phyloP scores from a whole-genome alignment of 768 basidiomycete genomes.

The Pleurotus giganteus region DNA sequence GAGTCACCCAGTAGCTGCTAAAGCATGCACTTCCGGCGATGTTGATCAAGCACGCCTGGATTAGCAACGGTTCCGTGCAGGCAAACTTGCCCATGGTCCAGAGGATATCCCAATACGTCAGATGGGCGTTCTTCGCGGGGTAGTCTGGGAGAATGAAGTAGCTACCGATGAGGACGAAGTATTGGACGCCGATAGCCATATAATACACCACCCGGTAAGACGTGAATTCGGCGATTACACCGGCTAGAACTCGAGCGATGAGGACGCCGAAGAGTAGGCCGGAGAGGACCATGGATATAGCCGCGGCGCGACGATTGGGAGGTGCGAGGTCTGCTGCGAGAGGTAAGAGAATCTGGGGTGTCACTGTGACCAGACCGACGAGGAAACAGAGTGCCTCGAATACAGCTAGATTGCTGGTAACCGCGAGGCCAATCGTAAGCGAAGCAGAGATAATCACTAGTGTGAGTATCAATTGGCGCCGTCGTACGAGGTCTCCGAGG shows the following conservation, averaged over 20 bases:
- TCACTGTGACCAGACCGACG: slow-evolving; percentile 68
- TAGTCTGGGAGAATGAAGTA: slow-evolving; percentile 80
- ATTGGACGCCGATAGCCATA: slow-evolving; percentile 72
- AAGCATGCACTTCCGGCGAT: slow-evolving; percentile 60
- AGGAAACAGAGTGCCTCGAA: slow-evolving; percentile 73
- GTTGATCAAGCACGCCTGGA: slow-evolving; percentile 66
- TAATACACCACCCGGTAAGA: slow-evolving; percentile 79
- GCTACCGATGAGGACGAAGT: slow-evolving; percentile 50
- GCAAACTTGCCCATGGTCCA: slow-evolving; percentile 76
- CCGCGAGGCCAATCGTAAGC: slow-evolving; percentile 69
- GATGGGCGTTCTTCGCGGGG: slow-evolving; percentile 64
- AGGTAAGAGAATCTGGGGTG: slow-evolving; percentile 74
- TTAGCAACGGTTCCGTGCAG: slow-evolving; percentile 73
- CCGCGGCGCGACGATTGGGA: slow-evolving; percentile 65
- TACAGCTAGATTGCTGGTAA: slow-evolving; percentile 54
- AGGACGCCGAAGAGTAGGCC: slow-evolving; percentile 72
- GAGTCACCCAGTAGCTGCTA: slow-evolving; percentile 66
- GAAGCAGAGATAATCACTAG: slow-evolving; percentile 51
- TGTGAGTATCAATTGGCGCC: slow-evolving; percentile 66
- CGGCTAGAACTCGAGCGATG: slow-evolving; percentile 71
- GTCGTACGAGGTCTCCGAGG: slow-evolving; percentile 77
- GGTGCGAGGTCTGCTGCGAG: slow-evolving; percentile 81
- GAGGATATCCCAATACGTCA: slow-evolving; percentile 68
- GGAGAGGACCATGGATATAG: slow-evolving; percentile 72
- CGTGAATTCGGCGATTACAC: slow-evolving; percentile 69